Evolutionary conservation across 805 yeast species (phyloP).

Genomic region (Wickerhamiella sergipiensis): DNA sequence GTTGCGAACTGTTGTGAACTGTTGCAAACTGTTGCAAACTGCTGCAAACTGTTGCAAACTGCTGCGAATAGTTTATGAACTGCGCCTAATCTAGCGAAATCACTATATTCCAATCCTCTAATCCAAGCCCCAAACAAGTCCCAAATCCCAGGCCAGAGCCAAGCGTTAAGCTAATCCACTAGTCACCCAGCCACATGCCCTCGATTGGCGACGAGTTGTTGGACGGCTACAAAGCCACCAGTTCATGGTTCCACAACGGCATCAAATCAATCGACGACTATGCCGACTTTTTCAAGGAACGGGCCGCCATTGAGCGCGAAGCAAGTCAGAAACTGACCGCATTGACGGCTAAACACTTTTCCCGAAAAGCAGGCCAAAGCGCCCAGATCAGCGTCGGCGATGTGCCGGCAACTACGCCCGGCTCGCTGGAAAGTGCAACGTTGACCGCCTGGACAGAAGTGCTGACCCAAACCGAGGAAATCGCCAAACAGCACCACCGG

Average conservation of each 20-base stretch:
- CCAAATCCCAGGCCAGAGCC: no score
- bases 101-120: no score
- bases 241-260: conserved; percentile 61
- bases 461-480: conserved; percentile 65
- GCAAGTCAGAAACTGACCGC: conserved; percentile 55
- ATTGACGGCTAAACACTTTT: conserved; percentile 55
- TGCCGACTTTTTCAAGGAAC: conserved; percentile 69
- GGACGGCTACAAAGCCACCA: conserved; percentile 67
- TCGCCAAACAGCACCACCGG: conserved; percentile 50
- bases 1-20: no score
- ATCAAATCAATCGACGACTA: conserved; percentile 64
- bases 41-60: no score
- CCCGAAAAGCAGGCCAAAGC: conserved; percentile 57
- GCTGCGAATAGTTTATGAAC: no score
- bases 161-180: no score
- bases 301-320: conserved; percentile 72
- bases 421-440: conserved; percentile 79
- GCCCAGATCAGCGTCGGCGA: conserved; percentile 78
- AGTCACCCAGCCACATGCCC: no score
- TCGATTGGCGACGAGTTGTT: conserved; percentile 22
- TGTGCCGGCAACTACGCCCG: conserved; percentile 82
- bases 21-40: no score
- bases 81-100: no score
- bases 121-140: no score
- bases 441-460: conserved; percentile 85